phyloP scores from a whole-genome alignment of 2,329 filamentous ascomycete genomes.

The Shiraia bambusicola region DNA sequence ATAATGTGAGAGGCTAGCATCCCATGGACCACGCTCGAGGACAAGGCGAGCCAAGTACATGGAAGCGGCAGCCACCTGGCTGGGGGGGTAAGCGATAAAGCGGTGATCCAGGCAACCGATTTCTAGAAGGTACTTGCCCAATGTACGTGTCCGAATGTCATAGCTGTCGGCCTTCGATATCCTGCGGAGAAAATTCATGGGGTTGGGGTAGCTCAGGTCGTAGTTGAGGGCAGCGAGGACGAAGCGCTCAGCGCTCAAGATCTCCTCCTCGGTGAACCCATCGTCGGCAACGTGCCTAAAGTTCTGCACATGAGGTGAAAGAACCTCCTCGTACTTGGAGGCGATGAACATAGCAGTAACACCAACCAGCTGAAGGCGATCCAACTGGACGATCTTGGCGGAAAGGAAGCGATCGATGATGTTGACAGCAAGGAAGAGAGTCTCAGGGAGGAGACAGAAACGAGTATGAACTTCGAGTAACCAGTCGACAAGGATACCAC shows the following conservation, averaged over 20 bases:
- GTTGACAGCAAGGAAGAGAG: slow-evolving; percentile 94
- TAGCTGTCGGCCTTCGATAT: slow-evolving; percentile 99
- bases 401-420: slow-evolving; percentile 98
- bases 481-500: slow-evolving; percentile 96
- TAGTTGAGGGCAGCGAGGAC: slow-evolving; percentile 90
- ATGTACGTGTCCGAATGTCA: slow-evolving; percentile 93
- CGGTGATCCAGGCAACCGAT: slow-evolving; percentile 94
- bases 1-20: slow-evolving; percentile 84
- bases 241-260: slow-evolving; percentile 94
- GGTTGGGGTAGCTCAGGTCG: slow-evolving; percentile 97
- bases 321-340: slow-evolving; percentile 97
- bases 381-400: slow-evolving; percentile 90
- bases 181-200: slow-evolving; percentile 98
- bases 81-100: slow-evolving; percentile 86
- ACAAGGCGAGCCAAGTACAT: slow-evolving; percentile 95
- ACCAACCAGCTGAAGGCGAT: slow-evolving; percentile 92
- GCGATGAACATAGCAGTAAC: slow-evolving; percentile 99
- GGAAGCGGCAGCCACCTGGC: slow-evolving; percentile 84
- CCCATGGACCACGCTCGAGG: slow-evolving; percentile 88
- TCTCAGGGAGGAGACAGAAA: slow-evolving; percentile 93
- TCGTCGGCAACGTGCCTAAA: slow-evolving; percentile 97
- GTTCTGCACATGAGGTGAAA: slow-evolving; percentile 94
- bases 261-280: slow-evolving; percentile 92
- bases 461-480: slow-evolving; percentile 96
- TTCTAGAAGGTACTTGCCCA: slow-evolving; percentile 97